Conservation (phyloP, 2,329 filamentous ascomycete genomes). For the Fusarium bactridioides region DNA sequence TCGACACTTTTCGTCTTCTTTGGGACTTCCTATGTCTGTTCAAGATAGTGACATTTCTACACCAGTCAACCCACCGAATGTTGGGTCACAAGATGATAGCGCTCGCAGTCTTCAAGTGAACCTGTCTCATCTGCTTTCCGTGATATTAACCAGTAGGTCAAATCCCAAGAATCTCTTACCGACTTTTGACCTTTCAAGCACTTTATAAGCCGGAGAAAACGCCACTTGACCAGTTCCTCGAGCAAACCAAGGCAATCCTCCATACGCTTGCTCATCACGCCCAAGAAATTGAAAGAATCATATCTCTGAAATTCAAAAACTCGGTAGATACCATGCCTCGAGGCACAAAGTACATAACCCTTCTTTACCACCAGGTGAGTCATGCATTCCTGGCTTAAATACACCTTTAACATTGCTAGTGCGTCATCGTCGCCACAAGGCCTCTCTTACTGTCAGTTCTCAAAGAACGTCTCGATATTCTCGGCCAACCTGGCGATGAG, state of each 20-base stretch:
- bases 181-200: conserved; percentile 31
- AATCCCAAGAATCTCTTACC: fast-evolving
- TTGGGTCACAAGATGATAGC: conserved; percentile 41
- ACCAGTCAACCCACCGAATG: conserved; percentile 39
- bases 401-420: conserved; percentile 28
- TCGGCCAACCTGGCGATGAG: conserved; percentile 34
- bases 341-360: conserved; percentile 48
- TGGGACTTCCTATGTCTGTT: conserved; percentile 49
- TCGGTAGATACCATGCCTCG: conserved; percentile 48
- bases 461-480: conserved; percentile 46
- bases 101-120: conserved; percentile 48
- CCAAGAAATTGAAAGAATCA: conserved; percentile 49
- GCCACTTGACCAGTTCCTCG: conserved; percentile 46
- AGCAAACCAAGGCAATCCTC: conserved; percentile 47
- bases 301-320: conserved; percentile 45
- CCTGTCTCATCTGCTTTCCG: conserved; percentile 47
- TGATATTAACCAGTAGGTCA: conserved; percentile 47
- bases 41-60: conserved; percentile 52
- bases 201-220: conserved; percentile 49
- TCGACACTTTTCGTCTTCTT: conserved; percentile 49
- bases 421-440: conserved; percentile 50
- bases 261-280: conserved; percentile 49
- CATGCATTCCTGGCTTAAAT: fast-evolving
- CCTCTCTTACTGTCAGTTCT: conserved; percentile 50
- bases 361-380: conserved; percentile 51